Evolutionary conservation across 2,329 filamentous ascomycete species (phyloP).

Genomic region (Microsporum ferrugineum): DNA sequence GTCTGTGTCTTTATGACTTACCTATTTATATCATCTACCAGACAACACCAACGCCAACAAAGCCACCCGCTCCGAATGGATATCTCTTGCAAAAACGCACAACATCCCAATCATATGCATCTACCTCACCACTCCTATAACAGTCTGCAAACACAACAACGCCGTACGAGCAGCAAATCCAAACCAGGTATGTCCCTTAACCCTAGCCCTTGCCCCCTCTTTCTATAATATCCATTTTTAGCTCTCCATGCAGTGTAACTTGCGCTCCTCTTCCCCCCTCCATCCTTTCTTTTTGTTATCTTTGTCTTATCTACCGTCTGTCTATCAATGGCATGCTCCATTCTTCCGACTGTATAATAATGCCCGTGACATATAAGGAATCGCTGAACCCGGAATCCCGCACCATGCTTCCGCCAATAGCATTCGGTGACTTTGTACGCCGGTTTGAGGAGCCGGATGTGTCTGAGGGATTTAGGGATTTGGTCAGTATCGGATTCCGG

Average conservation of each 20-base stretch:
- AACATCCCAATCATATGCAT: constrained; percentile 71
- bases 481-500: constrained; percentile 62
- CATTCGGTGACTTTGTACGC: constrained; percentile 64
- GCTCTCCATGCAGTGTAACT: not conserved
- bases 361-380: constrained; percentile 9
- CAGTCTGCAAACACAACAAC: constrained; percentile 76
- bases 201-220: not conserved
- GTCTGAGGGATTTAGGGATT: constrained; percentile 73
- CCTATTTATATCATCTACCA: constrained; percentile 27
- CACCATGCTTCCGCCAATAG: constrained; percentile 59
- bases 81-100: constrained; percentile 58
- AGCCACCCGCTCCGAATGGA: constrained; percentile 68
- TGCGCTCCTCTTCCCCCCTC: constrained; percentile 4
- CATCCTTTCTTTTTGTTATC: not conserved
- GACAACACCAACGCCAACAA: constrained; percentile 92
- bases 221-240: not conserved
- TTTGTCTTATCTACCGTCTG: not conserved
- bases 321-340: not conserved
- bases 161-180: constrained; percentile 59
- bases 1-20: not conserved
- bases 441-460: constrained; percentile 60
- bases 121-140: constrained; percentile 62
- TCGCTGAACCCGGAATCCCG: constrained; percentile 76
- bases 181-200: constrained; percentile 23
- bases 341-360: constrained; percentile 27